These are phyloP conservation scores for Suillus ampliporus DNA, from an alignment of 768 basidiomycete genomes.

Conservation along the genomic window DNA sequence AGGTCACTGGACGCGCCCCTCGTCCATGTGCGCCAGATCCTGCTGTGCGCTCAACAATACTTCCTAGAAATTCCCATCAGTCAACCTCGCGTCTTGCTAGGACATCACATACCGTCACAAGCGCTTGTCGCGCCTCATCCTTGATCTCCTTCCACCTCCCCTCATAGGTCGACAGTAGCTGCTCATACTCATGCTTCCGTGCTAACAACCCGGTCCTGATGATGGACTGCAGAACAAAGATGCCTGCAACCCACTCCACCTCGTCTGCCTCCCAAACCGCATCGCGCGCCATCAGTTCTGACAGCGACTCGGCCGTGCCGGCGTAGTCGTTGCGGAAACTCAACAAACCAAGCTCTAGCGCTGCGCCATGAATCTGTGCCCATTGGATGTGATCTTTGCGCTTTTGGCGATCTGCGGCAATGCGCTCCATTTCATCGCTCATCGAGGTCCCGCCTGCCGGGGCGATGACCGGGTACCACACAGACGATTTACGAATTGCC, in stretches of 20 bases:
- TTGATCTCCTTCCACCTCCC: slow-evolving; percentile 75
- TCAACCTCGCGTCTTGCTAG: not conserved
- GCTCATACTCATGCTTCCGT: slow-evolving; percentile 60
- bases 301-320: slow-evolving; percentile 49
- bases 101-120: slow-evolving; percentile 52
- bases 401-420: slow-evolving; percentile 61
- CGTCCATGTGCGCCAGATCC: slow-evolving; percentile 5
- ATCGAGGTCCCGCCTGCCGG: slow-evolving; percentile 40
- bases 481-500: slow-evolving; percentile 60
- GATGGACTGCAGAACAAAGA: slow-evolving; percentile 60
- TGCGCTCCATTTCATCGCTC: slow-evolving; percentile 66
- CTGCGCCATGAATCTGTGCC: slow-evolving; percentile 69
- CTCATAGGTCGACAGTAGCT: slow-evolving; percentile 60
- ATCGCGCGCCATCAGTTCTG: slow-evolving; percentile 66
- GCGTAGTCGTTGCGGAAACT: slow-evolving; percentile 49
- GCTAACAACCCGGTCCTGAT: slow-evolving; percentile 58
- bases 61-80: slow-evolving; percentile 2
- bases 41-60: slow-evolving; percentile 5
- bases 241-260: slow-evolving; percentile 72
- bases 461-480: slow-evolving; percentile 49
- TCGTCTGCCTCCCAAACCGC: slow-evolving; percentile 71
- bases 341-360: slow-evolving; percentile 63
- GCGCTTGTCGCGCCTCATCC: slow-evolving; percentile 65
- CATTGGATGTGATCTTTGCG: slow-evolving; percentile 70
- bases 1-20: slow-evolving; percentile 2